A percentile compares a stretch with the other conserved stretches of the same genome.
These are phyloP conservation scores for Talaromyces liani DNA, from an alignment of 495 filamentous ascomycete species.

Conservation along the genomic window DNA sequence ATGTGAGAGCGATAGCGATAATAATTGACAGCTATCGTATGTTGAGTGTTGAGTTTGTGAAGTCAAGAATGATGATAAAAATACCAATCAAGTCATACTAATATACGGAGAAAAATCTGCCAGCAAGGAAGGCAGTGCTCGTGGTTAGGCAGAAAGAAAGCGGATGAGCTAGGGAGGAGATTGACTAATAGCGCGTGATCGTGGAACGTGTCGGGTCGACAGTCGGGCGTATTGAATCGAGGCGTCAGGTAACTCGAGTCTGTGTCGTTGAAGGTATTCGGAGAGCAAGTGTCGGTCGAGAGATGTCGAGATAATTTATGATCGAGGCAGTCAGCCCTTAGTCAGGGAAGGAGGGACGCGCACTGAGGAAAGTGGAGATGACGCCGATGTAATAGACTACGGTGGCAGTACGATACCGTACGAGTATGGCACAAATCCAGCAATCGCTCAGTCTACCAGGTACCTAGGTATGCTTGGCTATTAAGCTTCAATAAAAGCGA, in stretches of 20 bases:
- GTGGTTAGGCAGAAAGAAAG: slow-evolving; percentile 13
- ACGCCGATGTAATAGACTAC: neutral
- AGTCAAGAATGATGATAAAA: neutral
- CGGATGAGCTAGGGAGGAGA: slow-evolving; percentile 6
- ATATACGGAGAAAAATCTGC: neutral
- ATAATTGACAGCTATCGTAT: neutral
- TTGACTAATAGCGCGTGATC: slow-evolving; percentile 17
- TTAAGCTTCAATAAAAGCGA: neutral
- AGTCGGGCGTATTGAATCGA: neutral
- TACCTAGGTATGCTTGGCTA: too few relatives aligned
- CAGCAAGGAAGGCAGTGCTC: neutral
- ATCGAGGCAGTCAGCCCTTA: neutral
- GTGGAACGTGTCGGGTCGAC: slow-evolving; percentile 4
- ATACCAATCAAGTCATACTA: neutral
- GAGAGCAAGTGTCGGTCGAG: neutral
- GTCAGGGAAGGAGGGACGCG: neutral
- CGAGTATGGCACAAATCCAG: neutral
- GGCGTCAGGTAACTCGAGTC: neutral
- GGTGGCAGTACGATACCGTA: neutral
- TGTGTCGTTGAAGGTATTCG: neutral
- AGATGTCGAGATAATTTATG: neutral
- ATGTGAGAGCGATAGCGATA: neutral
- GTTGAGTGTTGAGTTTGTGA: neutral
- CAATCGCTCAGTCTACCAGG: neutral
- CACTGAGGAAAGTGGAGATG: slow-evolving; percentile 4